Base-by-base conservation (phyloP, 2,329 filamentous ascomycete genomes). In the Aspergillus ustus region DNA sequence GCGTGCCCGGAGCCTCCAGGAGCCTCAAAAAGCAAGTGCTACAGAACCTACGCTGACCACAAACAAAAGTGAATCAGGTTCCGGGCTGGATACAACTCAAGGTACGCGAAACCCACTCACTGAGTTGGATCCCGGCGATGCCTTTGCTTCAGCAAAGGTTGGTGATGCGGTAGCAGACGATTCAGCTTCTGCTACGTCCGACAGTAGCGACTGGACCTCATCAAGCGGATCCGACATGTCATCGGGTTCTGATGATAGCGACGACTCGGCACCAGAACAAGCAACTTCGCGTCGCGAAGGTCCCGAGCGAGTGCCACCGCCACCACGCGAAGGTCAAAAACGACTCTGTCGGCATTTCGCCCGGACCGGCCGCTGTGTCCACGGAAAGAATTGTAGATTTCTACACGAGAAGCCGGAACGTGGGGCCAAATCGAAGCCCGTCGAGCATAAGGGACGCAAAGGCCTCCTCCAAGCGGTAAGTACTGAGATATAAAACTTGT, bases 381-480 rank as follows among this genome's bases (percentile, higher is more conserved):
- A 73, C 44, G 81, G 80, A 2, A 70, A 75, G 19, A 70, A 69
- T 40, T 83, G 81, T 66, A 75, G 72, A 51, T 82, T 77, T 57
- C 69, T 71, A 8, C 81, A 83, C 57, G 78, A 81, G 29, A 62
- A 63, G 45, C 57, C 73, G 3, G 72, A 76, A 54, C 67, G 68
- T 59, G 67, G 55, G 40, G 60, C 60, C 17, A 75, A 75, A 63
- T 15, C 66, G n/a, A 73, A 72, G 61, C 60, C 64, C 8, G 59
- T 63, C 31, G 71, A 71, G 63, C 69, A 69, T 60, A 70, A 70
- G 61, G 70, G 64, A 63, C 69, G 78, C 61, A 79, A 81, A 66
- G 76, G 79, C 31, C 70, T 83, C 54, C 76, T 77, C 57, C 77
- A 82, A 63, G 72, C 77, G 60, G 79, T 81, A 64, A 70, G 77